These are phyloP conservation scores for Dendrocalamus latiflorus DNA, from an alignment of 202 grass and related monocot species.

Conservation along the genomic window DNA sequence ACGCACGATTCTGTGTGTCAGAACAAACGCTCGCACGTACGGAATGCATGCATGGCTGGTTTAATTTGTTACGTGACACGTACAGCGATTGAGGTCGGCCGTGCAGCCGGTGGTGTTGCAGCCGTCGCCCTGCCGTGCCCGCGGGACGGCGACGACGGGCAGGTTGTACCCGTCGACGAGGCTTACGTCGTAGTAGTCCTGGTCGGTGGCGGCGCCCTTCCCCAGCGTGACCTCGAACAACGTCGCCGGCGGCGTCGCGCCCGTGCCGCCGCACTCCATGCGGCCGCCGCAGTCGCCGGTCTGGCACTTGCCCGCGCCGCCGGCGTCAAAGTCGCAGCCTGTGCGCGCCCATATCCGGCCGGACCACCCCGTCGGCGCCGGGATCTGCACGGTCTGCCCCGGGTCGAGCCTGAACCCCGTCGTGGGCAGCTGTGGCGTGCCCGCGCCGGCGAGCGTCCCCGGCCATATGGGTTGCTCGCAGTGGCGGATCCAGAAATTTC, in stretches of 20 bases:
- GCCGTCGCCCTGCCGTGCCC: slow-evolving; percentile 23
- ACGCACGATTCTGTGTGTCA: slow-evolving; percentile 3
- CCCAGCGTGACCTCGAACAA: slow-evolving; percentile 84
- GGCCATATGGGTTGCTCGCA: slow-evolving; percentile 81
- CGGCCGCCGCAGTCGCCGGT: slow-evolving; percentile 75
- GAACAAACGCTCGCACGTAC: neutral
- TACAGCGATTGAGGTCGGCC: slow-evolving; percentile 77
- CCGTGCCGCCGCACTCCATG: slow-evolving; percentile 55
- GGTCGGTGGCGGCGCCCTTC: slow-evolving; percentile 18
- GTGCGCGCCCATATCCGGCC: slow-evolving; percentile 80
- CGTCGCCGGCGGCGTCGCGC: slow-evolving; percentile 55
- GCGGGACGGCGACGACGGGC: slow-evolving; percentile 57
- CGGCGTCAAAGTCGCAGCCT: slow-evolving; percentile 57
- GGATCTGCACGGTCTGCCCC: slow-evolving; percentile 46
- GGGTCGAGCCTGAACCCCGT: slow-evolving; percentile 75
- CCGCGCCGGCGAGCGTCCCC: slow-evolving; percentile 69
- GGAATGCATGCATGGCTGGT: neutral
- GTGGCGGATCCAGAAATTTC: too few relatives aligned
- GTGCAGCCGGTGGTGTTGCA: slow-evolving; percentile 75
- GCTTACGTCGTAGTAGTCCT: slow-evolving; percentile 84
- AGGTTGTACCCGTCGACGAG: slow-evolving; percentile 94
- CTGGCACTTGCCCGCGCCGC: slow-evolving; percentile 55
- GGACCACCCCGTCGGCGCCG: slow-evolving; percentile 66
- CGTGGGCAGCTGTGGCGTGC: slow-evolving; percentile 61
- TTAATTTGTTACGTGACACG: neutral